Evolutionary conservation across 257 asterid genomes (phyloP).

Genomic region (Primulina huaijiensis): DNA sequence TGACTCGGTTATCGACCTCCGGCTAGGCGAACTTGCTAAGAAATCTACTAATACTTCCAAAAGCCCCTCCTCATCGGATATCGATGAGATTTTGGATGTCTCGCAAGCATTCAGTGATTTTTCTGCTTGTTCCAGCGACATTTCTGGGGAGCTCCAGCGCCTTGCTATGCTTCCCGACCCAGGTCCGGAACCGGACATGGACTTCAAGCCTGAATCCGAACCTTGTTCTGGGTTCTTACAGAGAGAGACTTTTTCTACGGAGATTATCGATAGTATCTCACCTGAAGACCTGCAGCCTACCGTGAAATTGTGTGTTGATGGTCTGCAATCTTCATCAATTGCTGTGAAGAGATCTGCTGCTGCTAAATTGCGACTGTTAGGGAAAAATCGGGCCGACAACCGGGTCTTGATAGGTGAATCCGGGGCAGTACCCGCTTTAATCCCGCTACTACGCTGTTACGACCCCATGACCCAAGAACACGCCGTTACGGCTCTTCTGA

Average conservation of each 20-base stretch:
- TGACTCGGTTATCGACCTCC: constrained; percentile 51
- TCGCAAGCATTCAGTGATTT: constrained; percentile 52
- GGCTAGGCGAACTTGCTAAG: constrained; percentile 47
- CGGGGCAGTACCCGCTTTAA: constrained; percentile 54
- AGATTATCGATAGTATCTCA: constrained; percentile 54
- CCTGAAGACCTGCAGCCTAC: constrained; percentile 67
- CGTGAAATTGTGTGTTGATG: constrained; percentile 56
- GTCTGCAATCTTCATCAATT: constrained; percentile 44
- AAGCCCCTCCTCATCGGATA: constrained; percentile 15
- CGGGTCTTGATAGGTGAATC: constrained; percentile 66
- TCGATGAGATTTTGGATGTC: constrained; percentile 35
- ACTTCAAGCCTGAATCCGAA: constrained; percentile 37
- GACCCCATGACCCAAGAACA: constrained; percentile 67
- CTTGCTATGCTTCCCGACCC: constrained; percentile 44
- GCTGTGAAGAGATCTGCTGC: constrained; percentile 62
- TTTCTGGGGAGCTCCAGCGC: constrained; percentile 65
- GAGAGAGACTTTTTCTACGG: constrained; percentile 62
- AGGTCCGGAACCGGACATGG: constrained; percentile 7
- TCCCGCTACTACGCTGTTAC: constrained; percentile 55
- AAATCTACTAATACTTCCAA: constrained; percentile 25
- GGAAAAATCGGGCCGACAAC: constrained; percentile 61
- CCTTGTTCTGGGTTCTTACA: constrained; percentile 47
- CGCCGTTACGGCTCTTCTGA: constrained; percentile 62
- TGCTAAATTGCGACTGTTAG: constrained; percentile 54
- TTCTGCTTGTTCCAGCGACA: constrained; percentile 62